Conservation (phyloP, 495 filamentous ascomycete genomes). For the Penicillium samsonianum region DNA sequence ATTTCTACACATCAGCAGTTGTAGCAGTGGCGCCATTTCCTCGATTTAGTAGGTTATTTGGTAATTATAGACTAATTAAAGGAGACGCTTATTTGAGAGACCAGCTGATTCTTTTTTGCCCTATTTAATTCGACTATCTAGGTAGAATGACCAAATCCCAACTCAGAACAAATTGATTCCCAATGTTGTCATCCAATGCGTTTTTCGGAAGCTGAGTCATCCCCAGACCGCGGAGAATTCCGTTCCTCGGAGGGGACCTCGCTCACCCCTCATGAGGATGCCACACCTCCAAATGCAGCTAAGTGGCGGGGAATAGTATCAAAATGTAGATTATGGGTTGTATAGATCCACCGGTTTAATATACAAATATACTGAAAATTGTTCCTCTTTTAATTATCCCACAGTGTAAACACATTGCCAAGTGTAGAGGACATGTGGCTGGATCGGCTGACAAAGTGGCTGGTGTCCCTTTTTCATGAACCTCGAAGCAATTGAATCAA, state of each 20-base stretch:
- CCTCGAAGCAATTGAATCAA: slow-evolving; percentile 16
- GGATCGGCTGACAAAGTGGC: slow-evolving; percentile 39
- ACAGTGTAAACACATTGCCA: neutral
- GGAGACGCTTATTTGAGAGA: neutral
- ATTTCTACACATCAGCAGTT: slow-evolving; percentile 42
- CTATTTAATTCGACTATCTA: neutral
- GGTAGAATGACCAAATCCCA: neutral
- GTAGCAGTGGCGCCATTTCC: slow-evolving; percentile 36
- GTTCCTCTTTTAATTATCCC: neutral
- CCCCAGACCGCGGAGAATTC: neutral
- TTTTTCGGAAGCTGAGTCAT: slow-evolving; percentile 17
- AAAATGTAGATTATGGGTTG: neutral
- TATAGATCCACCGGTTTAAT: neutral
- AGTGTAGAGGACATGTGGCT: slow-evolving; percentile 35
- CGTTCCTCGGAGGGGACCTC: slow-evolving; percentile 10
- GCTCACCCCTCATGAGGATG: slow-evolving; percentile 1
- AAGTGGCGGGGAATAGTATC: slow-evolving; percentile 2
- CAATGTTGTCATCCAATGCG: slow-evolving; percentile 3
- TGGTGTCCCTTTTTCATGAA: slow-evolving; percentile 23
- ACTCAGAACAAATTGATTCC: neutral
- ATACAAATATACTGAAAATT: neutral
- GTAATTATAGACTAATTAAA: neutral
- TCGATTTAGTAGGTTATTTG: neutral
- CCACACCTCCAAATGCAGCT: slow-evolving; percentile 11
- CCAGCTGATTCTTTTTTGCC: neutral